Evolutionary conservation across 306 rosid genomes (phyloP), one percentile per base, ranked within the genome.

Genomic region (Begonia masoniana): DNA sequence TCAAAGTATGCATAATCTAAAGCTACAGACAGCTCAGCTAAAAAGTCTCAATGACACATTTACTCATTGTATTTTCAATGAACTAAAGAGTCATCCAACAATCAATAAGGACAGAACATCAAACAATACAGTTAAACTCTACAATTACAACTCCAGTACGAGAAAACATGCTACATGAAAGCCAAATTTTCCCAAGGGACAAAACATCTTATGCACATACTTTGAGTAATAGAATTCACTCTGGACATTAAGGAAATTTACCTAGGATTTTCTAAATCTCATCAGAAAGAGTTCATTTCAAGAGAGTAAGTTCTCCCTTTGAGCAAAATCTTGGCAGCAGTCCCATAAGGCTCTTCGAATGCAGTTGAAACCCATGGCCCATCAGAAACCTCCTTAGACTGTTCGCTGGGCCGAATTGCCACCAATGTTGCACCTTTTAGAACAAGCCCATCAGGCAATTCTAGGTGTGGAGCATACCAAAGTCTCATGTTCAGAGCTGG

Each of bases 261-360:
- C 92, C 83, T 73, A n/a, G 49, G 57, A 62, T 56, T 26, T 31
- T 47, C 54, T 19, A 50, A 39, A 4, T 51, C 23, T 15, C 43
- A 71, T 83, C 77, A 92, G 77, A 92, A 92, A 26, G 99, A 92
- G 67, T 92, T 92, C 96, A 92, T 92, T 82, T 92, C 99, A 60
- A 92, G 94, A 65, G 88, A 86, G 74, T 92, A 92, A 57, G 99
- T 92, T 67, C 96, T 71, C 71, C 99, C 79, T 84, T 86, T 86
- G 41, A 92, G 79, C 57, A 92, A 81, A 92, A 86, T 92, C 63
- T 81, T 72, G 2, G 94, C 96, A 0, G 99, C 99, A 0, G 95
- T 74, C 52, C 96, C 75, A 35, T 81, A 91, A 10, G 96, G 96
- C 76, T 86, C 99, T 41, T 86, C 96, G 13, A 92, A 92, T 0